Percentiles rank a stretch among this genome's conserved stretches.
These are phyloP conservation scores for Uncinocarpus reesii DNA, from an alignment of 2,329 filamentous ascomycete species.

Conservation along the genomic window DNA sequence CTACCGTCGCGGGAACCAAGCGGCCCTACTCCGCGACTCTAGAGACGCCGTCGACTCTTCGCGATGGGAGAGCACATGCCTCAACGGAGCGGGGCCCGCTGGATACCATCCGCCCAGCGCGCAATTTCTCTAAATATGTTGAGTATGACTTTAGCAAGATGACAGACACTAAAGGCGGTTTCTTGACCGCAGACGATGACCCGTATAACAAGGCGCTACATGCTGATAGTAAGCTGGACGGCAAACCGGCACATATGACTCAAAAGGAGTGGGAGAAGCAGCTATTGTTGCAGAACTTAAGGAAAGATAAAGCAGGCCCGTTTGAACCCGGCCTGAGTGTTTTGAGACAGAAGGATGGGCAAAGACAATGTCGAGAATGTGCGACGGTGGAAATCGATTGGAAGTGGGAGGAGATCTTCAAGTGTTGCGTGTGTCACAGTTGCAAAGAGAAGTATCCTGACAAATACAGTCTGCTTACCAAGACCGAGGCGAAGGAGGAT, in stretches of 20 bases:
- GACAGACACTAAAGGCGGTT: constrained; percentile 95
- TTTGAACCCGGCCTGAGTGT: constrained; percentile 85
- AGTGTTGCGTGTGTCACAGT: constrained; percentile 59
- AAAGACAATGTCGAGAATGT: constrained; percentile 77
- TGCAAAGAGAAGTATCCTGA: constrained; percentile 89
- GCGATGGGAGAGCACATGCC: constrained; percentile 52
- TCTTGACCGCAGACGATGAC: constrained; percentile 82
- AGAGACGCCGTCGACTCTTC: constrained; percentile 47
- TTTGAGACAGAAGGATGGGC: constrained; percentile 50
- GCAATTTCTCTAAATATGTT: constrained; percentile 87
- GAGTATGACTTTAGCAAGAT: constrained; percentile 98
- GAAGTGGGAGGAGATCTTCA: constrained; percentile 82
- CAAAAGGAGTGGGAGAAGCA: constrained; percentile 82
- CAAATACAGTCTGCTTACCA: constrained; percentile 89
- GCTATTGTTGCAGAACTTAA: constrained; percentile 61
- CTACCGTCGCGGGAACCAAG: constrained; percentile 56
- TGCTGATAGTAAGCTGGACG: constrained; percentile 43
- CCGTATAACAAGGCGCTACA: constrained; percentile 73
- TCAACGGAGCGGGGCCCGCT: constrained; percentile 27
- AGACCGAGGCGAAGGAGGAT: constrained; percentile 91
- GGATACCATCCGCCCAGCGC: constrained; percentile 58
- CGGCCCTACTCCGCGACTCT: constrained; percentile 57
- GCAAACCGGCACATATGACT: constrained; percentile 79
- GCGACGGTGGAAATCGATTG: constrained; percentile 78
- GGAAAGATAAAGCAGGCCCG: constrained; percentile 63